Base-by-base conservation (phyloP, 768 basidiomycete genomes). In the Tylopilus subfusipes region DNA sequence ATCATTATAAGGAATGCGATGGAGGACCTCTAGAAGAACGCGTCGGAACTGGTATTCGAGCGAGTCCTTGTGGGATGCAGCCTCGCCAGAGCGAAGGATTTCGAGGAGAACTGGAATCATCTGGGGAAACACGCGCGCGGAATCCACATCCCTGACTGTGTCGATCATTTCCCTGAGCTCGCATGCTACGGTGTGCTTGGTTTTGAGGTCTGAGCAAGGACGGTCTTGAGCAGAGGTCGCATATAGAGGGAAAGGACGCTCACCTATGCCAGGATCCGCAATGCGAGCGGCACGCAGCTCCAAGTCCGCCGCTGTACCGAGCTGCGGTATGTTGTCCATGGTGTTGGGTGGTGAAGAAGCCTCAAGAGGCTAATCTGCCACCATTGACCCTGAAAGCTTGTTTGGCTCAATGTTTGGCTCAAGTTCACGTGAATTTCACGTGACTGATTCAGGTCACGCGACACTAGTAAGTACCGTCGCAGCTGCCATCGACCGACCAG, bases 121-220 rank as follows among this genome's bases (percentile, higher is more conserved):
- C 58, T 83, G 82, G 8, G 84, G 83, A 21, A 91, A 76, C 31
- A 84, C 84, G 21, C 85, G 82, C 38, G 79, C 74, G 16, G 84
- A 82, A 58, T 93, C 91, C 18, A 81, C 75, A 56, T 93, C 91
- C 52, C 87, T 78, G 38, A 88, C 81, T 16, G 84, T 84, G 63
- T 93, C 91, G 59, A 93, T 77, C 75, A 85, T 82, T 68, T 93
- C 90, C 53, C 89, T 80, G 55, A 93, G 82, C 67, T 93, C 90
- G 54, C 77, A 80, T 54, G 88, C 87, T n/a, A 84, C 80, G 4
- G 74, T 73, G 68, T 82, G 80, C 70, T 88, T 90, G 3, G 81
- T 82, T 54, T 82, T 82, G 59, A 89, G 78, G 71, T 90, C 89
- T 91, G 60, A 39, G 34, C 48, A 24, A n/a, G 33, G 44, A 19